phyloP scores from a whole-genome alignment of 176 grass and related monocot genomes.

The Phragmites australis region DNA sequence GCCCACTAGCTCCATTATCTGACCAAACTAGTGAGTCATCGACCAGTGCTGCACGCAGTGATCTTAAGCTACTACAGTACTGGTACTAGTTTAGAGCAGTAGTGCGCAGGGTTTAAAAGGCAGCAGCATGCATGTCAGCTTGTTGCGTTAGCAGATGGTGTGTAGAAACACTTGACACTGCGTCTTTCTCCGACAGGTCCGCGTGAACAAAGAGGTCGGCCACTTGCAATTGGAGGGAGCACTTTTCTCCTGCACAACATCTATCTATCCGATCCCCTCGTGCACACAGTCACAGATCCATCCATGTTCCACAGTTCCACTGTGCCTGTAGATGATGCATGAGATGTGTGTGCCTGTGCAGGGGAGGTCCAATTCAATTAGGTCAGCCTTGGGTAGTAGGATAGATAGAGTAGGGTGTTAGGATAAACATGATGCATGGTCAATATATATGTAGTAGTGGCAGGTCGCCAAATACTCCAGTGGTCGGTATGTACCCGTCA shows the following conservation, averaged over 20 bases:
- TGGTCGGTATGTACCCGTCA: no score
- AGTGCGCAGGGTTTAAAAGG: slow-evolving; percentile 15
- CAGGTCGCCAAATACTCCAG: not conserved
- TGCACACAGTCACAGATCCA: not conserved
- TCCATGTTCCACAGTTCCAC: no score
- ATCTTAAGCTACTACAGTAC: not conserved
- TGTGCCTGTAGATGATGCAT: not conserved
- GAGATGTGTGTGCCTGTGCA: not conserved
- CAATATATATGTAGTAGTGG: not conserved
- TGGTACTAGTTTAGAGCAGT: slow-evolving; percentile 11
- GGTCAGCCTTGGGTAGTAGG: not conserved
- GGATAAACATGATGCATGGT: not conserved
- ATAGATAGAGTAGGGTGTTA: not conserved
- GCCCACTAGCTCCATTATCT: slow-evolving; percentile 23
- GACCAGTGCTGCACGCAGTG: not conserved
- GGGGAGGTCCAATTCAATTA: no score
- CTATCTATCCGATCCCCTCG: not conserved
- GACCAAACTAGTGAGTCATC: not conserved
- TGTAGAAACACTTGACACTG: not conserved
- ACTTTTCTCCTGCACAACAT: slow-evolving; percentile 27
- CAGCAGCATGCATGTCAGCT: not conserved
- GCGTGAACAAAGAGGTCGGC: slow-evolving; percentile 33
- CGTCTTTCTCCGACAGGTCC: slow-evolving; percentile 36
- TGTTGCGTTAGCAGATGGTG: not conserved
- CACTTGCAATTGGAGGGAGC: slow-evolving; percentile 9